These are phyloP conservation scores for Cinchona pubescens DNA, from an alignment of 257 asterid species.

Conservation along the genomic window DNA sequence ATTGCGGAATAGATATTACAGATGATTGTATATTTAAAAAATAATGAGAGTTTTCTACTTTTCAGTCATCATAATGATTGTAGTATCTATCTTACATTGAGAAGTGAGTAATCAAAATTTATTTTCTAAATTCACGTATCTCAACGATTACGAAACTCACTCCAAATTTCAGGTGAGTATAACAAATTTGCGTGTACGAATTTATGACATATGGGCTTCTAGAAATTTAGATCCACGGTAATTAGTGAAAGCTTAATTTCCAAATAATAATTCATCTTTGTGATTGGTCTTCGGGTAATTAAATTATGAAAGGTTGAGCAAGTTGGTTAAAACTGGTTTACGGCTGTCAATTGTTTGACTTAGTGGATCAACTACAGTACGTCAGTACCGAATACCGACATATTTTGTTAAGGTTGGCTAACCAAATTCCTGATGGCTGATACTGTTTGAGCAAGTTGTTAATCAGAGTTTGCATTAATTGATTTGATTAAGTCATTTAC, in stretches of 20 bases:
- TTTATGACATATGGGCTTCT: neutral
- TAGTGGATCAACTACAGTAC: neutral
- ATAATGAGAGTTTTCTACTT: no score
- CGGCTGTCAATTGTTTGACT: neutral
- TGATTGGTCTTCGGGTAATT: neutral
- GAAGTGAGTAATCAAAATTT: no score
- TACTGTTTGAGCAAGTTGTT: neutral
- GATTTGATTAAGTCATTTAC: neutral
- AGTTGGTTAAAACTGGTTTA: neutral
- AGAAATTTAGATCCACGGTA: neutral
- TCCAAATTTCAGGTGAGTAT: no score
- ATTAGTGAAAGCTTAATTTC: neutral
- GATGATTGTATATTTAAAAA: no score
- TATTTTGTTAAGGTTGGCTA: slow-evolving; percentile 13
- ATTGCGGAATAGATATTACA: no score
- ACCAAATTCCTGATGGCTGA: slow-evolving; percentile 6
- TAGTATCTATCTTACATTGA: no score
- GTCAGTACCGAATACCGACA: neutral
- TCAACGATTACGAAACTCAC: no score
- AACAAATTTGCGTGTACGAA: no score
- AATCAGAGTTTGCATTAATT: neutral
- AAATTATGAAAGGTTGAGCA: neutral
- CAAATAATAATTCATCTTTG: neutral
- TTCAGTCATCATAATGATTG: no score
- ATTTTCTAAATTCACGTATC: no score